Conservation (phyloP, 179 eudicot genomes). For the Sideroxylon spinosum region DNA sequence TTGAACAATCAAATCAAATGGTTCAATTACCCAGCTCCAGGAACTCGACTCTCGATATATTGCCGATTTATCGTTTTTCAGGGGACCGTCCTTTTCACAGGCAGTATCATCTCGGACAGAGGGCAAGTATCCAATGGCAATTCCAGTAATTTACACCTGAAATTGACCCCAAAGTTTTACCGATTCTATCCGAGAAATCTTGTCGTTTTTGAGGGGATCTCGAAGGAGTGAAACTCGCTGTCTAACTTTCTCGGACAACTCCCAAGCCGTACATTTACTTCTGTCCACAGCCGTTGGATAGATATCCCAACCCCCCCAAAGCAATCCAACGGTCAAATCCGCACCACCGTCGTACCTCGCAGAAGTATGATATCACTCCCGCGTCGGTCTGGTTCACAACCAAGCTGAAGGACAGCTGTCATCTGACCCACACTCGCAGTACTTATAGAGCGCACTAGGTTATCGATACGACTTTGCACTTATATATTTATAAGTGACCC, state of each 20-base stretch:
- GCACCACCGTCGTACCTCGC: neutral
- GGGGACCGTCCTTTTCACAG: conserved; percentile 8
- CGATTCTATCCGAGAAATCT: conserved; percentile 15
- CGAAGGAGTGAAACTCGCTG: conserved; percentile 8
- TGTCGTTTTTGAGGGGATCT: conserved; percentile 19
- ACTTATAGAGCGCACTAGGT: neutral
- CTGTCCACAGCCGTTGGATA: neutral
- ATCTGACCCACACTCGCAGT: conserved; percentile 16
- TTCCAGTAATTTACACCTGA: neutral
- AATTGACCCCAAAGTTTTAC: neutral
- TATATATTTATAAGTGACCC: conserved; percentile 7
- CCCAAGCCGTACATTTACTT: neutral
- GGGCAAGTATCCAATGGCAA: conserved; percentile 11
- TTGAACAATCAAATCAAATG: neutral
- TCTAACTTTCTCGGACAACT: neutral
- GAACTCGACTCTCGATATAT: neutral
- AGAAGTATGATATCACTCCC: neutral
- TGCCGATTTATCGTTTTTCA: neutral
- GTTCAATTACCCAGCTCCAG: neutral
- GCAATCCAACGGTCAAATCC: neutral
- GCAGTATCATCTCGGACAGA: neutral
- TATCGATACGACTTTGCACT: neutral
- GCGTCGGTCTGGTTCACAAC: neutral
- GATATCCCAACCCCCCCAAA: neutral
- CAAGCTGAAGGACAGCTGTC: conserved; percentile 26